Conservation (phyloP, 768 basidiomycete species). For the Rubroboletus pulcherrimus region DNA sequence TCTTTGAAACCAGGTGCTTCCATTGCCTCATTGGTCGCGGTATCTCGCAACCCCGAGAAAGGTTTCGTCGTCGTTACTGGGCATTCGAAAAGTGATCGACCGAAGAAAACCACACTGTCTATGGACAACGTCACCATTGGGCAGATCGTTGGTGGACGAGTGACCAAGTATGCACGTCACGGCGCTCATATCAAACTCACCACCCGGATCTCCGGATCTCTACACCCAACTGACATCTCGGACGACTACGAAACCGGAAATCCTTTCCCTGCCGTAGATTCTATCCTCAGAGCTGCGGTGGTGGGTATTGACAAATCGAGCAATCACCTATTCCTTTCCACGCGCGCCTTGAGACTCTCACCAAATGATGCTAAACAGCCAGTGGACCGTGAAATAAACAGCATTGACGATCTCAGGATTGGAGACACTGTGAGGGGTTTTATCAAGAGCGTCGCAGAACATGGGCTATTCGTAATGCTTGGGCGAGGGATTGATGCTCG, state of each 20-base stretch:
- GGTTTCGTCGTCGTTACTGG: constrained; percentile 82
- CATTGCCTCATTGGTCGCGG: constrained; percentile 79
- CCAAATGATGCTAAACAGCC: constrained; percentile 47
- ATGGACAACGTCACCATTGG: constrained; percentile 68
- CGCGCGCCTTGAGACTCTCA: constrained; percentile 66
- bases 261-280: constrained; percentile 58
- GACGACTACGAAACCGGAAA: constrained; percentile 70
- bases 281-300: constrained; percentile 68
- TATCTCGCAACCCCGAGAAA: constrained; percentile 82
- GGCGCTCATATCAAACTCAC: constrained; percentile 79
- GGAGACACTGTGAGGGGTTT: constrained; percentile 84
- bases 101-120: constrained; percentile 50
- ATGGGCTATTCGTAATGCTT: constrained; percentile 86
- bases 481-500: constrained; percentile 84
- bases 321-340: constrained; percentile 75
- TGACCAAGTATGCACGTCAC: constrained; percentile 65
- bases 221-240: constrained; percentile 77
- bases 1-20: constrained; percentile 64
- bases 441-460: constrained; percentile 81
- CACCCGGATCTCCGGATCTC: constrained; percentile 62
- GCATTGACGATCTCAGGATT: constrained; percentile 56
- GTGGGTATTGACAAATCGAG: constrained; percentile 62
- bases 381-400: constrained; percentile 66
- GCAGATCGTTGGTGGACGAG: constrained; percentile 75
- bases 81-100: constrained; percentile 54